A percentile compares a stretch with the other conserved stretches of the same genome.
Evolutionary conservation across 1,284 basidiomycete genomes (phyloP).

Genomic region (Serendipita sp.): DNA sequence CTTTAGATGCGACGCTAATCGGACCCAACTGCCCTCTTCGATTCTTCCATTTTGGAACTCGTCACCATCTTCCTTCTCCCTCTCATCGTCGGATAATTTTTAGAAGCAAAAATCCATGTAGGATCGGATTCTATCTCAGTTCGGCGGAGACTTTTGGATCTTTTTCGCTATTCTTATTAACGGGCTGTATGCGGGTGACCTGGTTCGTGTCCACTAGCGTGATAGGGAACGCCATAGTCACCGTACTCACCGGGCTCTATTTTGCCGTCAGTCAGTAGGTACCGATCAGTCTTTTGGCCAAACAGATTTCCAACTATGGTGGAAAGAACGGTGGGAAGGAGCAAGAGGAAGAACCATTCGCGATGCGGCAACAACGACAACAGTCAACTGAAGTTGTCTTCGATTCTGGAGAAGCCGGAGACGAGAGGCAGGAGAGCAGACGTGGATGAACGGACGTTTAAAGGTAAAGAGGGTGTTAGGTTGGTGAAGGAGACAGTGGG

Average conservation of each 20-base stretch:
- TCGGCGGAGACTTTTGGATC: slow-evolving; percentile 70
- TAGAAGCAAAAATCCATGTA: slow-evolving; percentile 2
- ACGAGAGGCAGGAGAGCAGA: slow-evolving; percentile 6
- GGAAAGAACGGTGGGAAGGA: neutral
- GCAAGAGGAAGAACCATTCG: neutral
- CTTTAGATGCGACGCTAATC: slow-evolving; percentile 27
- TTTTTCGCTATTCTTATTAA: slow-evolving; percentile 56
- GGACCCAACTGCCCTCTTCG: slow-evolving; percentile 34
- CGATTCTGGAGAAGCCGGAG: neutral
- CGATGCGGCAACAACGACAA: neutral
- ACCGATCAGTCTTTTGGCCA: slow-evolving; percentile 51
- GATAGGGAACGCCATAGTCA: slow-evolving; percentile 26
- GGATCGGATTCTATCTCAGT: slow-evolving; percentile 9
- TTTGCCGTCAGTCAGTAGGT: slow-evolving; percentile 75
- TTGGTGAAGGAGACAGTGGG: slow-evolving; percentile 16
- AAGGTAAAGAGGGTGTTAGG: slow-evolving; percentile 14
- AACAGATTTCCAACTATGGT: neutral
- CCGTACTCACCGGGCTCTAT: slow-evolving; percentile 55
- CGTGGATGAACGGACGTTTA: slow-evolving; percentile 13
- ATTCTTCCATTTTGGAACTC: slow-evolving; percentile 32
- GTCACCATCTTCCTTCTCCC: slow-evolving; percentile 30
- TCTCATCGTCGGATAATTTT: slow-evolving; percentile 22
- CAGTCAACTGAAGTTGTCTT: neutral
- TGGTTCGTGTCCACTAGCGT: slow-evolving; percentile 36
- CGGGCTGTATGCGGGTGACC: slow-evolving; percentile 55